Conservation (phyloP, 169 alveolate species). For the Cryptosporidium andersoni region DNA sequence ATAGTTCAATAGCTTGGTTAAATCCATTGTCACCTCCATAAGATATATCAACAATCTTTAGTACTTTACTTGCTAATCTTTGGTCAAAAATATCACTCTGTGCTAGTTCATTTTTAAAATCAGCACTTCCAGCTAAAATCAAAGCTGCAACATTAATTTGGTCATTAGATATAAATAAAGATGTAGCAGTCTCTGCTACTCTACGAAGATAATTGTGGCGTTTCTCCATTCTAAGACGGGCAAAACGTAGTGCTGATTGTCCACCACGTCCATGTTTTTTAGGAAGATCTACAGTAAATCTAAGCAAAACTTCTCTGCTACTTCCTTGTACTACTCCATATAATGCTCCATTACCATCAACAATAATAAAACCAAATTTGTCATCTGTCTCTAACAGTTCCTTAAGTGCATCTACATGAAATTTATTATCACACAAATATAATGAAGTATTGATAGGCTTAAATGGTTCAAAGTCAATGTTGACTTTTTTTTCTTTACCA, state of each 20-base stretch:
- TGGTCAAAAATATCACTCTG: conserved; percentile 93
- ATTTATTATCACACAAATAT: conserved; percentile 95
- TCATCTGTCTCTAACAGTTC: conserved; percentile 89
- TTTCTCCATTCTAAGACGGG: conserved; percentile 98
- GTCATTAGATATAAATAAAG: conserved; percentile 95
- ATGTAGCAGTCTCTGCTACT: conserved; percentile 97
- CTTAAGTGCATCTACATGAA: conserved; percentile 92
- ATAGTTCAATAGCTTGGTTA: conserved; percentile 96
- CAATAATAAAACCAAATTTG: conserved; percentile 96
- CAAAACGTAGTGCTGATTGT: conserved; percentile 99
- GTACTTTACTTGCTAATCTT: conserved; percentile 91
- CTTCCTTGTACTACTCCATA: conserved; percentile 97
- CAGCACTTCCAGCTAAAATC: conserved; percentile 98
- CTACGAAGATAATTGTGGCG: conserved; percentile 97
- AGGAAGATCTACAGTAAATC: conserved; percentile 96
- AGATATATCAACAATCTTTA: conserved; percentile 94
- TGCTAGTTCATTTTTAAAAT: conserved; percentile 94
- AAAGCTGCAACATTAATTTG: conserved; percentile 84
- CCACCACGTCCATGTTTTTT: conserved; percentile 99
- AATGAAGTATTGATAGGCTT: conserved; percentile 96
- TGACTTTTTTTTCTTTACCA: conserved; percentile 88
- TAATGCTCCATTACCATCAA: conserved; percentile 98
- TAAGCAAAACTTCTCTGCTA: conserved; percentile 87
- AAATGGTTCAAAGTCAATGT: conserved; percentile 97
- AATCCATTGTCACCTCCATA: conserved; percentile 99